A percentile compares a stretch with the other conserved stretches of the same genome.
Evolutionary conservation across 208 protist genomes (phyloP).

Genomic region (Leishmania turanica): DNA sequence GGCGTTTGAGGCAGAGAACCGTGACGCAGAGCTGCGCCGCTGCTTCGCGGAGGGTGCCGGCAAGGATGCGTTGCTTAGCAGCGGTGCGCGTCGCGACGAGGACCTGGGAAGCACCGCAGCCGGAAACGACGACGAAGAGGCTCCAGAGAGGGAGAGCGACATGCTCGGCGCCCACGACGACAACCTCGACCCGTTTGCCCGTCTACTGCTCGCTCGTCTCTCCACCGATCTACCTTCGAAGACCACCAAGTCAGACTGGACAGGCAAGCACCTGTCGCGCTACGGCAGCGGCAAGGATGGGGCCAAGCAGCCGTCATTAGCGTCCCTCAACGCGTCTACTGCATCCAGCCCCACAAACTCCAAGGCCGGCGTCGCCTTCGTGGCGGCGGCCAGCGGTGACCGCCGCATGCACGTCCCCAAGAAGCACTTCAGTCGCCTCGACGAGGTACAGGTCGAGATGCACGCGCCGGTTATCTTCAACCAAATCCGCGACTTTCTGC

Average conservation of each 20-base stretch:
- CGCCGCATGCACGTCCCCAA: slow-evolving; percentile 27
- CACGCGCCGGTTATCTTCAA: slow-evolving; percentile 83
- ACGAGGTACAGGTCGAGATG: slow-evolving; percentile 72
- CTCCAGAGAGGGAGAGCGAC: slow-evolving; percentile 8
- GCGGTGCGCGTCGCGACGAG: slow-evolving; percentile 27
- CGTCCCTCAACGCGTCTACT: background rate
- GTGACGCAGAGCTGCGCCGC: slow-evolving; percentile 29
- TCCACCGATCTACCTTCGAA: slow-evolving; percentile 17
- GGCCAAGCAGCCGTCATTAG: background rate
- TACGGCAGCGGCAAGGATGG: slow-evolving; percentile 13
- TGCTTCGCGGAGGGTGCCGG: slow-evolving; percentile 41
- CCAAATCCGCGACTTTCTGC: slow-evolving; percentile 75
- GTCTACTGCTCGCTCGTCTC: slow-evolving; percentile 28
- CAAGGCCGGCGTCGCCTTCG: slow-evolving; percentile 20
- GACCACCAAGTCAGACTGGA: slow-evolving; percentile 19
- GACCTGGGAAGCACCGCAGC: background rate
- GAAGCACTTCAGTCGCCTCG: slow-evolving; percentile 49
- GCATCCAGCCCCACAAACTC: slow-evolving; percentile 8
- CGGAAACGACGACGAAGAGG: slow-evolving; percentile 4
- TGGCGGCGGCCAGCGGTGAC: slow-evolving; percentile 25
- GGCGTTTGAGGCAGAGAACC: slow-evolving; percentile 38
- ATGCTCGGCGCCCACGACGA: slow-evolving; percentile 20
- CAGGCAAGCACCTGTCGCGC: slow-evolving; percentile 1
- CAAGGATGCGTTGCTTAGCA: slow-evolving; percentile 24
- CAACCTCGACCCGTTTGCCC: slow-evolving; percentile 33